A percentile compares a stretch with the other conserved stretches of the same genome.
Evolutionary conservation across 2,329 filamentous ascomycete genomes (phyloP).

Genomic region (Blastomyces parvus): DNA sequence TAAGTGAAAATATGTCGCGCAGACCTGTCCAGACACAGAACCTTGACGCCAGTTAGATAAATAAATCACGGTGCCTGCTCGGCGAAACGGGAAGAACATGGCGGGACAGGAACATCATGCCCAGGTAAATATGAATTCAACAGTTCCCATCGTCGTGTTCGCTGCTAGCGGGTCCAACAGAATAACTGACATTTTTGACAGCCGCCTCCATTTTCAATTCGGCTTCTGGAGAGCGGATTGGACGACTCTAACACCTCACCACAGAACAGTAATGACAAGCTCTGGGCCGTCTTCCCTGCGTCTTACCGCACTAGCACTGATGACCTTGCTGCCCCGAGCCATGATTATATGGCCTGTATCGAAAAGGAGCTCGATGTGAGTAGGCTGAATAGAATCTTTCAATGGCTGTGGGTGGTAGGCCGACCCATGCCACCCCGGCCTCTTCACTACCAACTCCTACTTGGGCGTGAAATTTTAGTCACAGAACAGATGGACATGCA

Average conservation of each 20-base stretch:
- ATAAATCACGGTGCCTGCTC: background rate
- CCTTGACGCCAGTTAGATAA: background rate
- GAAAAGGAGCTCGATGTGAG: background rate
- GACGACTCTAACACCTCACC: background rate
- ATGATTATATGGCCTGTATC: background rate
- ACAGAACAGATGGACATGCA: conserved; percentile 3
- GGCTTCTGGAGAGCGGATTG: background rate
- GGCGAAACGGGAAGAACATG: background rate
- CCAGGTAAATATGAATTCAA: background rate
- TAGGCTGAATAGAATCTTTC: background rate
- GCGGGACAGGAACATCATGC: background rate
- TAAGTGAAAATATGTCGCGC: background rate
- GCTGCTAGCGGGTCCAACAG: background rate
- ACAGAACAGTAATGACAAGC: background rate
- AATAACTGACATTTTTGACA: background rate
- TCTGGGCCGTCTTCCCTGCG: background rate
- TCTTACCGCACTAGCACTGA: background rate
- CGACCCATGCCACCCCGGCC: background rate
- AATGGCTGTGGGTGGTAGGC: conserved; percentile 2
- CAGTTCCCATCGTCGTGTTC: background rate
- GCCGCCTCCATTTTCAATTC: background rate
- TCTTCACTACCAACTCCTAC: background rate
- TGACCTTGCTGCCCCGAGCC: background rate
- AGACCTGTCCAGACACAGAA: background rate
- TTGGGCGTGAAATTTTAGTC: background rate